Evolutionary conservation across 75 land plant genomes (phyloP).

Genomic region (Cryptomeria japonica): DNA sequence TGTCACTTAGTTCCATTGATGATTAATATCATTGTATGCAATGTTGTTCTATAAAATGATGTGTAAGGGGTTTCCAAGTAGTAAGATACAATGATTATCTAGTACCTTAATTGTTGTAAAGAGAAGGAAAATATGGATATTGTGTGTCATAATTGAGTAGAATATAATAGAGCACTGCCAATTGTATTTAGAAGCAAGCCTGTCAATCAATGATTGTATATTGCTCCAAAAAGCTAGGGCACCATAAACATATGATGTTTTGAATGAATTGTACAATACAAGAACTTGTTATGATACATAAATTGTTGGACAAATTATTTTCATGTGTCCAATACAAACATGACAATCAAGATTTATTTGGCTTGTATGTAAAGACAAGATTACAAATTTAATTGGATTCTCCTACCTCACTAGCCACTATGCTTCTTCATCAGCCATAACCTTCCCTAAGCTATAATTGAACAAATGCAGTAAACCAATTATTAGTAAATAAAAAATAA

Average conservation of each 20-base stretch:
- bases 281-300: too few relatives aligned
- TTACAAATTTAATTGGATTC: too few relatives aligned
- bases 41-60: slow-evolving; percentile 67
- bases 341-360: slow-evolving; percentile 30
- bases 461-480: too few relatives aligned
- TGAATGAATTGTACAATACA: slow-evolving; percentile 49
- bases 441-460: too few relatives aligned
- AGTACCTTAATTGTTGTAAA: slow-evolving; percentile 79
- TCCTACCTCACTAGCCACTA: too few relatives aligned
- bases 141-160: too few relatives aligned
- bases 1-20: slow-evolving; percentile 76
- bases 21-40: slow-evolving; percentile 86
- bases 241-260: slow-evolving; percentile 75
- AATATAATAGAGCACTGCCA: slow-evolving; percentile 78
- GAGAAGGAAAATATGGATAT: slow-evolving; percentile 77
- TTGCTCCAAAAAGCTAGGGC: slow-evolving; percentile 79
- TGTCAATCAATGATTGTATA: slow-evolving; percentile 82
- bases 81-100: slow-evolving; percentile 76
- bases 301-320: too few relatives aligned
- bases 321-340: too few relatives aligned
- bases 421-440: neutral
- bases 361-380: slow-evolving; percentile 21
- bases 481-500: too few relatives aligned
- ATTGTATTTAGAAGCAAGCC: slow-evolving; percentile 81
- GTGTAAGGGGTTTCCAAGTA: slow-evolving; percentile 78